These are phyloP conservation scores for Xylaria sp. DNA, from an alignment of 2,329 filamentous ascomycete species.

Conservation along the genomic window DNA sequence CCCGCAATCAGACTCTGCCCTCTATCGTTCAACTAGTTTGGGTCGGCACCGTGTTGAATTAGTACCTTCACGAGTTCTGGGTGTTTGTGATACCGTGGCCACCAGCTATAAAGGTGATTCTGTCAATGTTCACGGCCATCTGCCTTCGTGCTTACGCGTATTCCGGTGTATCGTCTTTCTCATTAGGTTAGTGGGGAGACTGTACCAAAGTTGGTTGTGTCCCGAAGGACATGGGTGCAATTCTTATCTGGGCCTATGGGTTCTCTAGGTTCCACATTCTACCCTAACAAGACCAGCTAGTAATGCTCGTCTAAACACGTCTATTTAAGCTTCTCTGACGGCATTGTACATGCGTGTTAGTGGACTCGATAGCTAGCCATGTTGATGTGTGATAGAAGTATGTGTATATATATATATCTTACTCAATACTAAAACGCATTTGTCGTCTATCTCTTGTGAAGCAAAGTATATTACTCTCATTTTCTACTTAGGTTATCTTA, in stretches of 20 bases:
- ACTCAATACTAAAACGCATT: neutral
- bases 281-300: too few relatives aligned
- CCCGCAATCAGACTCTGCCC: constrained; percentile 77
- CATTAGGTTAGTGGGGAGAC: too few relatives aligned
- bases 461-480: neutral
- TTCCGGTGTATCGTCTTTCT: constrained; percentile 78
- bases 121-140: constrained; percentile 12
- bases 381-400: constrained; percentile 14
- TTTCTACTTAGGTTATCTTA: neutral
- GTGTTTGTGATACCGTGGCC: constrained; percentile 78
- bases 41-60: constrained; percentile 71
- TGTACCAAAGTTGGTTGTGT: too few relatives aligned
- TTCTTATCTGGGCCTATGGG: too few relatives aligned
- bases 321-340: constrained; percentile 68
- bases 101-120: constrained; percentile 64
- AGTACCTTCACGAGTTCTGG: constrained; percentile 69
- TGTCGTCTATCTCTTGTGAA: neutral
- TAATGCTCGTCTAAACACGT: constrained; percentile 71
- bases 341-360: constrained; percentile 73
- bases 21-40: constrained; percentile 74
- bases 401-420: neutral
- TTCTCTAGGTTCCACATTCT: too few relatives aligned
- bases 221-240: too few relatives aligned
- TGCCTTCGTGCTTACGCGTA: constrained; percentile 33
- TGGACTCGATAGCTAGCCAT: constrained; percentile 68